Conservation (phyloP, 2,329 filamentous ascomycete species). For the Neonectria ditissima region DNA sequence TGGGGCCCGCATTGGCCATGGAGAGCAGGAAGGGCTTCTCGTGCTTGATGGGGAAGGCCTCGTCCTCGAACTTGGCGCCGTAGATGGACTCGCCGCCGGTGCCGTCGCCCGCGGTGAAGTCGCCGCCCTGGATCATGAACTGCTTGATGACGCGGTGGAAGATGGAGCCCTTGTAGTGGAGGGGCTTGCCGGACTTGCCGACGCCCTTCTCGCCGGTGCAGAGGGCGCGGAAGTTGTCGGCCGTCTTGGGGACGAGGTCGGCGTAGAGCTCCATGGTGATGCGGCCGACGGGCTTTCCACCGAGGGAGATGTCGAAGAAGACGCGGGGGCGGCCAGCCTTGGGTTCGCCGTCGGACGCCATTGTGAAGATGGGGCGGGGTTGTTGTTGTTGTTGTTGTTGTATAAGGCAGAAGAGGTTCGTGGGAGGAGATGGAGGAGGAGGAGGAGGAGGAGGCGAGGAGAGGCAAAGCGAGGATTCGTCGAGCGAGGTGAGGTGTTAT, state of each 20-base stretch:
- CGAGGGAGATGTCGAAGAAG: conserved; percentile 93
- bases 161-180: conserved; percentile 91
- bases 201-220: conserved; percentile 95
- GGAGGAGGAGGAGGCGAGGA: neutral
- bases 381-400: too few relatives aligned
- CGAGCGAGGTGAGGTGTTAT: neutral
- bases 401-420: neutral
- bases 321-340: conserved; percentile 78
- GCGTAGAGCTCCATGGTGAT: conserved; percentile 86
- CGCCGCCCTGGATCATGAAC: conserved; percentile 96
- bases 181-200: conserved; percentile 83
- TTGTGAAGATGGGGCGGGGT: conserved; percentile 39
- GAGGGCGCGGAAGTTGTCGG: conserved; percentile 93
- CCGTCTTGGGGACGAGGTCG: conserved; percentile 89
- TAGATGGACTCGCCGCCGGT: conserved; percentile 98
- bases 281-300: conserved; percentile 77
- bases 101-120: conserved; percentile 94
- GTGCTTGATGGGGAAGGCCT: conserved; percentile 94
- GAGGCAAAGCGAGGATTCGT: neutral
- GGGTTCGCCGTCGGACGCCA: conserved; percentile 56
- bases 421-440: neutral
- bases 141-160: conserved; percentile 99
- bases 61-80: conserved; percentile 95
- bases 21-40: conserved; percentile 92
- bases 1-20: conserved; percentile 97